Evolutionary conservation across 2,329 filamentous ascomycete species (phyloP), one percentile per base, ranked within the genome.

Genomic region (Fusarium sp.): DNA sequence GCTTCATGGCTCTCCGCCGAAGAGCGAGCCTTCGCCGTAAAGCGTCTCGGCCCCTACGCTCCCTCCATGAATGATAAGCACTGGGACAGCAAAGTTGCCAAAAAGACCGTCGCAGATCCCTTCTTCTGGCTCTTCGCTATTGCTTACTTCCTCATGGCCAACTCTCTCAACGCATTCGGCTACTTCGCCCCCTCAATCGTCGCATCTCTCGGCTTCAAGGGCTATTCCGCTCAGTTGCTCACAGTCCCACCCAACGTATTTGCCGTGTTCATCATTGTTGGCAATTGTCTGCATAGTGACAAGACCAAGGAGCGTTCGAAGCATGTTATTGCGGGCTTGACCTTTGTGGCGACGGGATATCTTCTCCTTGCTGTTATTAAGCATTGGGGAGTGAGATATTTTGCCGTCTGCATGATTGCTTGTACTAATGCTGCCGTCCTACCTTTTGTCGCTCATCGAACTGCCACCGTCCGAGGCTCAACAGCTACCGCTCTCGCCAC

Each of bases 221-320:
- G 73, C 2, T 63, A 77, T 48, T 52, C 72, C n/a, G 78, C 76
- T 5, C 77, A 79, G 57, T 67, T 79, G 5, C 65, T 79, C 20
- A 79, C 77, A 3, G 77, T 79, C 1, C 77, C 77, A 5, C 77
- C 77, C 4, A 79, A 79, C 23, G 77, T 79, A 25, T 74, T 78
- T 48, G 76, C 77, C 13, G 73, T 79, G 11, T 73, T 79, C 27
- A 63, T 79, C 49, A 74, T 76, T 11, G 63, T 79, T 6, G 71
- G 76, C 18, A 69, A 74, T 42, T 77, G 75, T 50, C 59, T 76
- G 40, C 75, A 77, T 10, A 77, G 75, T 20, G 75, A 77, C 33
- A 67, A 45, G 57, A 77, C 75, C 11, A 75, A 68, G 58, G 75
- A 77, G 60, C 71, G 75, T 4, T 76, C 75, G 6, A 70, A 74